Evolutionary conservation across 305 asterid species (phyloP).

Genomic region (Stenogyne calaminthoides): DNA sequence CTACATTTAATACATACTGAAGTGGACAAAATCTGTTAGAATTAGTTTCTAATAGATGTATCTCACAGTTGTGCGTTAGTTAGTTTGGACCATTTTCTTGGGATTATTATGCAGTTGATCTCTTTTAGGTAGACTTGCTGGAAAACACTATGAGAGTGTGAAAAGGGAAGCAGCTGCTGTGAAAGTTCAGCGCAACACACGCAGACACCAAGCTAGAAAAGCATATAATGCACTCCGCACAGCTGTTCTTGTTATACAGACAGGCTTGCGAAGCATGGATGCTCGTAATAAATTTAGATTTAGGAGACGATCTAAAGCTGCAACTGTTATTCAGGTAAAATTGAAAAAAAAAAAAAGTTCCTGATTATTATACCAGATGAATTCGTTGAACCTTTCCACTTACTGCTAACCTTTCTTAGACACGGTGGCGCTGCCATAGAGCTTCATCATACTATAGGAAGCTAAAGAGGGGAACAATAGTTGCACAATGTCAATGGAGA

Average conservation of each 20-base stretch:
- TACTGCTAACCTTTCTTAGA: slow-evolving; percentile 45
- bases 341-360: not conserved
- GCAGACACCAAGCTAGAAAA: slow-evolving; percentile 61
- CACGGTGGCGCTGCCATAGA: slow-evolving; percentile 87
- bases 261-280: slow-evolving; percentile 78
- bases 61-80: slow-evolving; percentile 13
- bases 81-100: slow-evolving; percentile 11
- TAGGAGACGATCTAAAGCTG: slow-evolving; percentile 81
- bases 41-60: not conserved
- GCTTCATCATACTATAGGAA: slow-evolving; percentile 59
- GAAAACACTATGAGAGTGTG: slow-evolving; percentile 56
- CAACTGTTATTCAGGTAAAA: slow-evolving; percentile 77
- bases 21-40: slow-evolving; percentile 14
- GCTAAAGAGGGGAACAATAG: slow-evolving; percentile 74
- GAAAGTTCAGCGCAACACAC: slow-evolving; percentile 67
- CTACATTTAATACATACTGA: slow-evolving; percentile 15
- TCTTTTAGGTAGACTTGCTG: slow-evolving; percentile 79
- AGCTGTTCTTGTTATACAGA: slow-evolving; percentile 77
- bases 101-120: slow-evolving; percentile 27
- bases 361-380: slow-evolving; percentile 12
- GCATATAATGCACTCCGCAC: slow-evolving; percentile 53
- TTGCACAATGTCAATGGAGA: slow-evolving; percentile 91
- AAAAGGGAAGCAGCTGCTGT: slow-evolving; percentile 86
- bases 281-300: slow-evolving; percentile 63
- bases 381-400: slow-evolving; percentile 34